Evolutionary conservation across 345 rosid genomes (phyloP).

Genomic region (Erucastrum elatum): DNA sequence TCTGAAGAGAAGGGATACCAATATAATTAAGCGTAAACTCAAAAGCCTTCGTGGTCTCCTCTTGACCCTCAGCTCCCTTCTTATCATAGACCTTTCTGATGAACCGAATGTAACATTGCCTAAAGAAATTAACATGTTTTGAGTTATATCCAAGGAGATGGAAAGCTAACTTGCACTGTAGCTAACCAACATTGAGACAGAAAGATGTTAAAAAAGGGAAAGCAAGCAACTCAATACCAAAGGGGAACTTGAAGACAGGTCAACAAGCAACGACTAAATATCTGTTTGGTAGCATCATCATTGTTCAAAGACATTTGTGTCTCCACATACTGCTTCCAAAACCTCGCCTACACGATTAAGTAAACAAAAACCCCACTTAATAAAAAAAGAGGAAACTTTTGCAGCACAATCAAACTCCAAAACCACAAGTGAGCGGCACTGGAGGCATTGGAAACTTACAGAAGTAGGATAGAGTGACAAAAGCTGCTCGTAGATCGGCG

Average conservation of each 20-base stretch:
- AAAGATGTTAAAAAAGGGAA: neutral
- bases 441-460: slow-evolving; percentile 51
- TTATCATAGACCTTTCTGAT: slow-evolving; percentile 86
- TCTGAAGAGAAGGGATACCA: slow-evolving; percentile 51
- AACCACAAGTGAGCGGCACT: neutral
- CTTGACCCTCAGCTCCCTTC: slow-evolving; percentile 86
- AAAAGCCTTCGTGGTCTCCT: slow-evolving; percentile 89
- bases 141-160: slow-evolving; percentile 11
- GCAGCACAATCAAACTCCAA: neutral
- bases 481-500: slow-evolving; percentile 84
- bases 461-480: slow-evolving; percentile 76
- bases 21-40: slow-evolving; percentile 87
- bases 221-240: slow-evolving; percentile 50
- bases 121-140: slow-evolving; percentile 30
- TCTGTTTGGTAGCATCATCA: slow-evolving; percentile 88
- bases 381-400: neutral
- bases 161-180: slow-evolving; percentile 7
- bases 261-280: slow-evolving; percentile 91
- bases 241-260: slow-evolving; percentile 94
- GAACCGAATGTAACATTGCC: slow-evolving; percentile 96
- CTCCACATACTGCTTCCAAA: slow-evolving; percentile 97
- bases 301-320: slow-evolving; percentile 78
- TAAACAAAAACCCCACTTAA: neutral
- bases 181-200: neutral
- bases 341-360: slow-evolving; percentile 66